A percentile compares a stretch with the other conserved stretches of the same genome.
phyloP scores from a whole-genome alignment of 306 rosid genomes.

The Mimosa bimucronata region DNA sequence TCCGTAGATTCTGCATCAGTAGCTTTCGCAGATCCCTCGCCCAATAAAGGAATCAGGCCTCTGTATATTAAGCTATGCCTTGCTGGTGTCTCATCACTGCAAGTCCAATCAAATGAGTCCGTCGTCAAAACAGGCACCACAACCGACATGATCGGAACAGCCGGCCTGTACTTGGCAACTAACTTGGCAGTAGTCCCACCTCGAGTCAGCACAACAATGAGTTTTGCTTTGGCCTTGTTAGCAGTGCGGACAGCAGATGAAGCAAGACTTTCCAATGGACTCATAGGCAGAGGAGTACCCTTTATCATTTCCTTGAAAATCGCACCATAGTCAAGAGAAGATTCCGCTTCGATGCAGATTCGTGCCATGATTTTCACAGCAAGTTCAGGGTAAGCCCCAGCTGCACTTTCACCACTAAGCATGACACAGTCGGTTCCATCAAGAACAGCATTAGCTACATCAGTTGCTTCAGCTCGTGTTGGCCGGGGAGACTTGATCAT shows the following conservation, averaged over 20 bases:
- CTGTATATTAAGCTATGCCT: conserved; percentile 10
- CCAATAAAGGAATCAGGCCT: background rate
- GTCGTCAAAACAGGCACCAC: background rate
- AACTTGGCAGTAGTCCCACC: background rate
- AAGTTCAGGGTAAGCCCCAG: conserved; percentile 9
- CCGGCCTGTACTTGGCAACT: conserved; percentile 1
- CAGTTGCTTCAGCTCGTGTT: conserved; percentile 7
- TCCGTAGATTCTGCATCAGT: background rate
- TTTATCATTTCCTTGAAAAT: background rate
- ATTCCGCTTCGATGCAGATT: background rate
- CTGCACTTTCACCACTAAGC: conserved; percentile 6
- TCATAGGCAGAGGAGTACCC: background rate
- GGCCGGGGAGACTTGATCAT: conserved; percentile 7
- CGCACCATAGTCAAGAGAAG: background rate
- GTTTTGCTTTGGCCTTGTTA: conserved; percentile 4
- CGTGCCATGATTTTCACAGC: conserved; percentile 12
- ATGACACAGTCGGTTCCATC: conserved; percentile 10
- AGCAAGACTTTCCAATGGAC: conserved; percentile 9
- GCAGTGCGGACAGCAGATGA: conserved; percentile 10
- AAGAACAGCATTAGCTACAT: conserved; percentile 12
- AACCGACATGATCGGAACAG: background rate
- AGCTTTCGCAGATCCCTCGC: background rate
- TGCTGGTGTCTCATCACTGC: conserved; percentile 1
- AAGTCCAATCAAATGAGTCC: background rate
- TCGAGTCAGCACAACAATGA: conserved; percentile 12